phyloP scores from a whole-genome alignment of 768 basidiomycete species.

The Leccinum sublutescens region DNA sequence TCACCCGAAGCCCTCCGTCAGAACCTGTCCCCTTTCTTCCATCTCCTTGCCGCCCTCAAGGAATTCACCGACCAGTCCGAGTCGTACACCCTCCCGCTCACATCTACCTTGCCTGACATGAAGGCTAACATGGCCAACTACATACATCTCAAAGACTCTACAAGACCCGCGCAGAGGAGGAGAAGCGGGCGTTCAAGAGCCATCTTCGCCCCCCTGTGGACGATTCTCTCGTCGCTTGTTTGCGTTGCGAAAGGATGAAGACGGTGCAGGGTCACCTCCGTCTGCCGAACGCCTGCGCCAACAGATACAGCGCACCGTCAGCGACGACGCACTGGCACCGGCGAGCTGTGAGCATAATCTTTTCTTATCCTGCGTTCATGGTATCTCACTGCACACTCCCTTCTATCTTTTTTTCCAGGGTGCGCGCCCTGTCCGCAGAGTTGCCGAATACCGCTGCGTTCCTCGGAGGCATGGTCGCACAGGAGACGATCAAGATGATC shows the following conservation, averaged over 20 bases:
- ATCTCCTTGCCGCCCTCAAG: constrained; percentile 71
- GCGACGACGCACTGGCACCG: constrained; percentile 47
- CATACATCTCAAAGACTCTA: constrained; percentile 85
- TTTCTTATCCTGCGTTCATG: not conserved
- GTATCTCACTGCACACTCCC: not conserved
- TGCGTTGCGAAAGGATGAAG: constrained; percentile 25
- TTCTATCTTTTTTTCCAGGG: constrained; percentile 39
- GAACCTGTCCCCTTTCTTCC: constrained; percentile 68
- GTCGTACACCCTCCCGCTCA: constrained; percentile 73
- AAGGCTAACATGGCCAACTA: constrained; percentile 85
- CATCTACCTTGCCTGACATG: constrained; percentile 91
- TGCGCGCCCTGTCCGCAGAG: constrained; percentile 77
- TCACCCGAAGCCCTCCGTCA: constrained; percentile 38
- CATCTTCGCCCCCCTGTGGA: constrained; percentile 42
- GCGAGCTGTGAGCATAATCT: constrained; percentile 66
- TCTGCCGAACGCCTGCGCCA: constrained; percentile 52
- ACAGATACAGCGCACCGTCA: constrained; percentile 50
- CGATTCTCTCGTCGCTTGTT: constrained; percentile 52
- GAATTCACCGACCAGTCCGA: constrained; percentile 56
- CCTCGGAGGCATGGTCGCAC: constrained; percentile 90
- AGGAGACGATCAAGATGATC: constrained; percentile 96
- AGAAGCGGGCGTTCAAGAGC: constrained; percentile 51
- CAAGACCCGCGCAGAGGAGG: constrained; percentile 69
- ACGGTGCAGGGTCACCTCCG: constrained; percentile 34
- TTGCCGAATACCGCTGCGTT: constrained; percentile 93